These are phyloP conservation scores for Daucus carota DNA, from an alignment of 129 eudicot species.

Conservation along the genomic window DH1_v3.0 NC_030386.2:17621501-17622000, in stretches of 20 bases:
- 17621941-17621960: conserved; percentile 48
- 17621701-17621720: conserved; percentile 32
- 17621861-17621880: background rate
- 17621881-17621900: background rate
- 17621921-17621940: conserved; percentile 77
- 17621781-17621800: conserved; percentile 27
- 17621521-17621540: conserved; percentile 45
- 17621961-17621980: conserved; percentile 43
- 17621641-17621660: conserved; percentile 35
- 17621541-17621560: conserved; percentile 40
- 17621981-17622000: conserved; percentile 46
- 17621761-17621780: conserved; percentile 27
- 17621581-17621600: background rate
- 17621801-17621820: conserved; percentile 45
- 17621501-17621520: conserved; percentile 75
- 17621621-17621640: background rate
- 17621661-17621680: conserved; percentile 25
- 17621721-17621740: conserved; percentile 32
- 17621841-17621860: background rate
- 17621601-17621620: background rate
- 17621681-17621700: conserved; percentile 33
- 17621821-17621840: conserved; percentile 53
- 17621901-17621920: conserved; percentile 57
- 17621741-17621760: conserved; percentile 21
- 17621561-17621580: conserved; percentile 12